Conservation (phyloP, 108 stramenopile genomes). For the Cafeteria roenbergensis region DNA sequence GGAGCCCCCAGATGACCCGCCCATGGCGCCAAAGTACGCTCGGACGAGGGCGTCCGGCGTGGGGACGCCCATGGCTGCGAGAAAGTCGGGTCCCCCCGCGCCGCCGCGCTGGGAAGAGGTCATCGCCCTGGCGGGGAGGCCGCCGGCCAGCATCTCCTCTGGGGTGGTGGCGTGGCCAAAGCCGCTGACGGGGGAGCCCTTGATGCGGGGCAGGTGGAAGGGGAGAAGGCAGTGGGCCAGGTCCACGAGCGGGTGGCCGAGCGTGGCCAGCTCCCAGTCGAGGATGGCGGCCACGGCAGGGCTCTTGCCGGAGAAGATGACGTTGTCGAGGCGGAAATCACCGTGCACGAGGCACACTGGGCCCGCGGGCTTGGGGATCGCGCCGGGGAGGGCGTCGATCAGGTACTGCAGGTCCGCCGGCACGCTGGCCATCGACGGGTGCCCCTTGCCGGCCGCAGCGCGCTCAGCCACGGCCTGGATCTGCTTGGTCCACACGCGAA, state of each 20-base stretch:
- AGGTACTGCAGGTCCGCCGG: not conserved
- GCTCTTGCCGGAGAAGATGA: not conserved
- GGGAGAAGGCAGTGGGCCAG: conserved; percentile 15
- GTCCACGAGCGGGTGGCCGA: conserved; percentile 29
- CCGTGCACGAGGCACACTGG: conserved; percentile 20
- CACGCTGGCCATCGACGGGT: conserved; percentile 6
- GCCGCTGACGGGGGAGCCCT: not conserved
- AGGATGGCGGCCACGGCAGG: conserved; percentile 18
- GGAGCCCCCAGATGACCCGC: too few species aligned
- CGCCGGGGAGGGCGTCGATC: conserved; percentile 10
- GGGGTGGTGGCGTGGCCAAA: not conserved
- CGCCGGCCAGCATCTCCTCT: conserved; percentile 2
- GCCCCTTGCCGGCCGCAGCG: too few species aligned
- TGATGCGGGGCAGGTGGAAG: conserved; percentile 13
- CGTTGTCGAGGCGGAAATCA: conserved; percentile 26
- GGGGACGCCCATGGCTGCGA: not conserved
- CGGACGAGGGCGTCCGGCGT: too few species aligned
- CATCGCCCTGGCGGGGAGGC: conserved; percentile 19
- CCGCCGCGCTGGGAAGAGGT: not conserved
- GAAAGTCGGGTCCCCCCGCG: not conserved
- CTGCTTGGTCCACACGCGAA: conserved; percentile 22
- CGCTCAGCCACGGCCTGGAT: too few species aligned
- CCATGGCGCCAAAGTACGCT: too few species aligned
- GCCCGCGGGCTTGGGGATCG: not conserved
- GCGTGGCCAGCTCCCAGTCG: conserved; percentile 36